phyloP scores from a whole-genome alignment of 352 stramenopile species.

The Plasmopara muralis region DNA sequence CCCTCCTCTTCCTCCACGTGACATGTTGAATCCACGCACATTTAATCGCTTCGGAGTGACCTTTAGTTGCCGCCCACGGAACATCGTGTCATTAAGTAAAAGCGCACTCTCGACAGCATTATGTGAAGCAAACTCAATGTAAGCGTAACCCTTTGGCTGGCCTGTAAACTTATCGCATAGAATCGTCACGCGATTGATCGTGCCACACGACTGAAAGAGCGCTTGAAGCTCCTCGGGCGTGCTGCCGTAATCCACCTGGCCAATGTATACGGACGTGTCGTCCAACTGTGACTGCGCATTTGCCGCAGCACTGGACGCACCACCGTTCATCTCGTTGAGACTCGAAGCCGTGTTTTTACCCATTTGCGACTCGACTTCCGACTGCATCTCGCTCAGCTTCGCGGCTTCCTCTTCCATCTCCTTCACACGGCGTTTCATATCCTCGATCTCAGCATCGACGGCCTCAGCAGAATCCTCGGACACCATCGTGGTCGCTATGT shows the following conservation, averaged over 20 bases:
- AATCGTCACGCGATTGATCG: slow-evolving; percentile 97
- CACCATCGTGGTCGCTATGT: slow-evolving; percentile 4
- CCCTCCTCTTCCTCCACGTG: slow-evolving; percentile 46
- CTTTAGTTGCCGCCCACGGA: slow-evolving; percentile 89
- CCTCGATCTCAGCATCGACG: slow-evolving; percentile 70
- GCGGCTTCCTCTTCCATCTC: slow-evolving; percentile 82
- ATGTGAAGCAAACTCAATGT: slow-evolving; percentile 90
- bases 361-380: slow-evolving; percentile 74
- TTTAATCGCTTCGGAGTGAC: slow-evolving; percentile 84
- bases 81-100: slow-evolving; percentile 89
- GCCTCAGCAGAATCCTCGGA: slow-evolving; percentile 27
- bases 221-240: slow-evolving; percentile 94
- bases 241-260: slow-evolving; percentile 95
- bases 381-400: slow-evolving; percentile 81
- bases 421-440: slow-evolving; percentile 77
- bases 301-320: slow-evolving; percentile 6
- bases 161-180: slow-evolving; percentile 97
- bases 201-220: slow-evolving; percentile 95
- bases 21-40: slow-evolving; percentile 69
- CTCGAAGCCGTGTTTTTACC: slow-evolving; percentile 47
- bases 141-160: slow-evolving; percentile 92
- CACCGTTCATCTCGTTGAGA: slow-evolving; percentile 35
- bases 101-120: slow-evolving; percentile 86
- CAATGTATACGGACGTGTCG: slow-evolving; percentile 90
- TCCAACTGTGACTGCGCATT: slow-evolving; percentile 43